Evolutionary conservation across 169 alveolate genomes (phyloP), one percentile per base, ranked within the genome.

Genomic region (Plasmodium gallinaceum): DNA sequence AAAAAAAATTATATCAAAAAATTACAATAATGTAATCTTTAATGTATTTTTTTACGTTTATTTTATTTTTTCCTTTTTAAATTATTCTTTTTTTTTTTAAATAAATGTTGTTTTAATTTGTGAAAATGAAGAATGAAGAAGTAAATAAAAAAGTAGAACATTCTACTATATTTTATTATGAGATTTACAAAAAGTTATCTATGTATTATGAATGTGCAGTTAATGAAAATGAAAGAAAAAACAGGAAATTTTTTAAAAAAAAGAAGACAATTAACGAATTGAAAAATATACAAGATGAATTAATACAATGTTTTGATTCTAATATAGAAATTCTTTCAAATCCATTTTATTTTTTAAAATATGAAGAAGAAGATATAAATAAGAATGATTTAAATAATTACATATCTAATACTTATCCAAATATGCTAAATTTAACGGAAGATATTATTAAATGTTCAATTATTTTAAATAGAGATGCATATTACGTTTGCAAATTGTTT

Each of bases 291-390:
- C 88, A 86, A 52, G 65, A 45, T 60, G 92, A 86, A 10, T 48
- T 86, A 26, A 46, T 86, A 18, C 39, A 32, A 7, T 45, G 45
- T 61, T 69, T 86, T 60, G 92, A 70, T 45, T 3, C 9, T 18
- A 70, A 86, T 52, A 20, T 70, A 4, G 70, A 86, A 9, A 12
- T 70, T 10, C 26, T 86, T 70, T 46, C 88, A 5, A 48, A 86
- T 24, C 92, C 92, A 1, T 86, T 86, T 86, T 52, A 70, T 43
- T 86, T 86, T 39, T 52, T 86, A 14, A 73, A 37, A 0, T 86
- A 86, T 64, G 87, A 86, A 71, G 92, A 86, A 62, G 92, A 86
- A 9, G 87, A 86, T 45, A 60, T 86, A 48, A 86, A 86, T 46
- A 86, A 86, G 43, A 57, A 26, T 51, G 92, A 86, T 4, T 39